Evolutionary conservation across 495 filamentous ascomycete species (phyloP).

Genomic region (Barbatosphaeria neglecta): DNA sequence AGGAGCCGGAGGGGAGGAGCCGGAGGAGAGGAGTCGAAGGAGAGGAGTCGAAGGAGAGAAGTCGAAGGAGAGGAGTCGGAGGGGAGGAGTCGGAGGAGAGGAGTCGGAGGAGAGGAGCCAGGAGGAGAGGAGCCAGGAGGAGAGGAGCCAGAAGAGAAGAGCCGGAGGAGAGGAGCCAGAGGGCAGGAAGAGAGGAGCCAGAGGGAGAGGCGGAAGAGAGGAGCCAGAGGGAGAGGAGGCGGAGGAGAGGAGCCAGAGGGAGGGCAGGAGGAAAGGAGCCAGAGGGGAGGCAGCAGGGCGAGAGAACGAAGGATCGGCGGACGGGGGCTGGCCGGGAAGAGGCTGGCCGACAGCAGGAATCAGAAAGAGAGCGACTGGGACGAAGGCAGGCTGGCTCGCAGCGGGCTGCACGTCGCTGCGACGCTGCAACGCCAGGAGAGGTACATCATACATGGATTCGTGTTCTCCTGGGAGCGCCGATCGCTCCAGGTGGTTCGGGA

Average conservation of each 20-base stretch:
- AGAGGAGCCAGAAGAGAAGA: too few species aligned
- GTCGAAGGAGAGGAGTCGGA: too few species aligned
- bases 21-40: too few species aligned
- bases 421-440: neutral
- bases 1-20: too few species aligned
- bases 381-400: too few species aligned
- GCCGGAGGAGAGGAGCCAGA: too few species aligned
- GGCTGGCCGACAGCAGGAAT: neutral
- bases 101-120: too few species aligned
- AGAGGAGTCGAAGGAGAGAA: too few species aligned
- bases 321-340: neutral
- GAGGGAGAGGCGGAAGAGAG: too few species aligned
- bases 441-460: neutral
- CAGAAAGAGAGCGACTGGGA: neutral
- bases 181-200: too few species aligned
- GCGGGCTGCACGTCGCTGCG: neutral
- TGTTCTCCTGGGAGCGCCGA: neutral
- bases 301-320: neutral
- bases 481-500: neutral
- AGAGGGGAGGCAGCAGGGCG: neutral
- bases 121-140: too few species aligned
- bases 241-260: neutral
- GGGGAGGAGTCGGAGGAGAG: too few species aligned
- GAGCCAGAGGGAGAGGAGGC: neutral
- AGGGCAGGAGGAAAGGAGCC: neutral